Evolutionary conservation across 495 filamentous ascomycete species (phyloP).

Genomic region (Aspergillus homomorphus): DNA sequence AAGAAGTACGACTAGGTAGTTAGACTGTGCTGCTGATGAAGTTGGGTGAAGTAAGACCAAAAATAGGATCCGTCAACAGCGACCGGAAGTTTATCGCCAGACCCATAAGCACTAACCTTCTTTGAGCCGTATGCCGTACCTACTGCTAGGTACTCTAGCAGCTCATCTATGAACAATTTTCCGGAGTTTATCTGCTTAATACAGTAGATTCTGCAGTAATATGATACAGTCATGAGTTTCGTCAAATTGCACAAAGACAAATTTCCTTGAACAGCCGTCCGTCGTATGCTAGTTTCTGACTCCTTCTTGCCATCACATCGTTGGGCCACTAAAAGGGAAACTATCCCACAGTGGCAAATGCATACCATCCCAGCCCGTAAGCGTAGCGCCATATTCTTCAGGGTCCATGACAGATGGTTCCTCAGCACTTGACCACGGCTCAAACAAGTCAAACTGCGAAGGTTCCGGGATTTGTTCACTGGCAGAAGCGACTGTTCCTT

Average conservation of each 20-base stretch:
- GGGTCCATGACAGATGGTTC: slow-evolving; percentile 8
- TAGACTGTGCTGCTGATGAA: not conserved
- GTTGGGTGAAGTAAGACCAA: not conserved
- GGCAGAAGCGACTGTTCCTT: not conserved
- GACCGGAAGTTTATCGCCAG: not conserved
- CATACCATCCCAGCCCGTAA: slow-evolving; percentile 34
- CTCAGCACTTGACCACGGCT: slow-evolving; percentile 17
- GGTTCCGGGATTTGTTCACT: slow-evolving; percentile 2
- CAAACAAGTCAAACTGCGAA: slow-evolving; percentile 10
- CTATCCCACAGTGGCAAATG: slow-evolving; percentile 36
- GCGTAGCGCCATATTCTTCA: slow-evolving; percentile 19
- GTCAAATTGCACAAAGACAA: not conserved
- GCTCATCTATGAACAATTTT: no score
- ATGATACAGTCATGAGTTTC: not conserved
- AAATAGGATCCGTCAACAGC: not conserved
- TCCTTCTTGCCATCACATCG: not conserved
- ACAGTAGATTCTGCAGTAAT: not conserved
- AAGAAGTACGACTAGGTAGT: not conserved
- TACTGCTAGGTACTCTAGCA: no score
- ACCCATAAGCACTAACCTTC: not conserved
- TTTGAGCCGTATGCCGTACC: not conserved
- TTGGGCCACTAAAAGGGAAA: slow-evolving; percentile 25
- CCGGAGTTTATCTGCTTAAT: no score
- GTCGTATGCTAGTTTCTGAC: not conserved
- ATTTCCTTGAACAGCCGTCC: not conserved